Conservation (phyloP, 2,329 filamentous ascomycete genomes). For the Xylaria sp. region DNA sequence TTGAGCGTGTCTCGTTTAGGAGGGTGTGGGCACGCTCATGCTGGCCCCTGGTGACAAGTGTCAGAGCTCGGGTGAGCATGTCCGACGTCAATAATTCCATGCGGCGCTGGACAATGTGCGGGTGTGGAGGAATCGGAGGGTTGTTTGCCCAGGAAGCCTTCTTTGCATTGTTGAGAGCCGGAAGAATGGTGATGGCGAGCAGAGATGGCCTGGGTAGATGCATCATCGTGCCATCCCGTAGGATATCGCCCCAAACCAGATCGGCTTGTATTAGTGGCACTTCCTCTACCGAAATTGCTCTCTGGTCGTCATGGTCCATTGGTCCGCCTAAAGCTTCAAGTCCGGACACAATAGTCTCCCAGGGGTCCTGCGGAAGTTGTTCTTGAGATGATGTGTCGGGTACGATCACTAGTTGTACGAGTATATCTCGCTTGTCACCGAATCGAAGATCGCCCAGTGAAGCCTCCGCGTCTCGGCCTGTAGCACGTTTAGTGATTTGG, state of each 20-base stretch:
- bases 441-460: constrained; percentile 92
- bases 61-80: constrained; percentile 94
- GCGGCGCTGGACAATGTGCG: constrained; percentile 91
- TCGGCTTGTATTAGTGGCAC: constrained; percentile 96
- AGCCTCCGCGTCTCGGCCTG: constrained; percentile 93
- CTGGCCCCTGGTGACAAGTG: constrained; percentile 88
- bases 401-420: constrained; percentile 92
- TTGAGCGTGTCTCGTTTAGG: constrained; percentile 91
- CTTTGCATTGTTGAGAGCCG: constrained; percentile 71
- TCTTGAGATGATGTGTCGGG: constrained; percentile 87
- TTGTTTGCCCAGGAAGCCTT: constrained; percentile 71
- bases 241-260: constrained; percentile 90
- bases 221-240: constrained; percentile 85
- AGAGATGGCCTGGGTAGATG: constrained; percentile 91
- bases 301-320: constrained; percentile 85
- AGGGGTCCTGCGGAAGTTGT: constrained; percentile 89
- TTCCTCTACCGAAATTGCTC: constrained; percentile 88
- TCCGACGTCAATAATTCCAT: constrained; percentile 99
- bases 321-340: constrained; percentile 92
- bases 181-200: constrained; percentile 95
- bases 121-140: constrained; percentile 93
- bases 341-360: constrained; percentile 97
- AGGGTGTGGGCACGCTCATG: constrained; percentile 94
- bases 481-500: constrained; percentile 95
- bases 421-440: constrained; percentile 91